Conservation (phyloP, 192 early-diverging fungal genomes). For the Gonapodya prolifera region DNA sequence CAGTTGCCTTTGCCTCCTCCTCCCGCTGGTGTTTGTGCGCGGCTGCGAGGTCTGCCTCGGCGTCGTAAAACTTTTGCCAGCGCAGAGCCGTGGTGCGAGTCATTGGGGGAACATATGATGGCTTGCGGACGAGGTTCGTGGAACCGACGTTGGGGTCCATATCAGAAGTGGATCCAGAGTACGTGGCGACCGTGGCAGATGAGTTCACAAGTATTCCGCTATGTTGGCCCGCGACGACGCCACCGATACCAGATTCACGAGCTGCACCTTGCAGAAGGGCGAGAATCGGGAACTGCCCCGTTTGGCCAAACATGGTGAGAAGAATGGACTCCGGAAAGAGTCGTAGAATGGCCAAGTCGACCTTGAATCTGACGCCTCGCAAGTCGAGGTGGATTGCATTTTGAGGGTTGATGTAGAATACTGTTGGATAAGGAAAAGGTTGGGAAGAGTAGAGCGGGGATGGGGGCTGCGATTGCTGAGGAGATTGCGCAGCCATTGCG, state of each 20-base stretch:
- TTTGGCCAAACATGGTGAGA: constrained; percentile 2
- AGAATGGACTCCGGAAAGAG: constrained; percentile 12
- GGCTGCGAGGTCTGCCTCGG: background rate
- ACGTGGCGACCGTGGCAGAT: no score
- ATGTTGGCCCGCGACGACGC: background rate
- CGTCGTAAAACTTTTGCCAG: constrained; percentile 2
- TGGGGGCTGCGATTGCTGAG: no score
- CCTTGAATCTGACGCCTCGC: constrained; percentile 8
- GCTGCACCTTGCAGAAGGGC: background rate
- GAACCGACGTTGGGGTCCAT: background rate
- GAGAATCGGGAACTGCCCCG: background rate
- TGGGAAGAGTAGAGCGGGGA: background rate
- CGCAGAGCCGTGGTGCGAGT: background rate
- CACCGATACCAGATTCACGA: background rate
- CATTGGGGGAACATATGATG: background rate
- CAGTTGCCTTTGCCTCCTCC: background rate
- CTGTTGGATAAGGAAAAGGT: background rate
- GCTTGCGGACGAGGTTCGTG: background rate
- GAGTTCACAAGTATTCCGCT: background rate
- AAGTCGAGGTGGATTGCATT: constrained; percentile 11
- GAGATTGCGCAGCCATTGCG: no score
- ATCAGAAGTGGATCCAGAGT: background rate
- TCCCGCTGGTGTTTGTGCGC: background rate
- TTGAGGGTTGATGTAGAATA: background rate
- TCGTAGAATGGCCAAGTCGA: constrained; percentile 10